Evolutionary conservation across 2,329 filamentous ascomycete genomes (phyloP).

Genomic region (Monosporascus sp.): DNA sequence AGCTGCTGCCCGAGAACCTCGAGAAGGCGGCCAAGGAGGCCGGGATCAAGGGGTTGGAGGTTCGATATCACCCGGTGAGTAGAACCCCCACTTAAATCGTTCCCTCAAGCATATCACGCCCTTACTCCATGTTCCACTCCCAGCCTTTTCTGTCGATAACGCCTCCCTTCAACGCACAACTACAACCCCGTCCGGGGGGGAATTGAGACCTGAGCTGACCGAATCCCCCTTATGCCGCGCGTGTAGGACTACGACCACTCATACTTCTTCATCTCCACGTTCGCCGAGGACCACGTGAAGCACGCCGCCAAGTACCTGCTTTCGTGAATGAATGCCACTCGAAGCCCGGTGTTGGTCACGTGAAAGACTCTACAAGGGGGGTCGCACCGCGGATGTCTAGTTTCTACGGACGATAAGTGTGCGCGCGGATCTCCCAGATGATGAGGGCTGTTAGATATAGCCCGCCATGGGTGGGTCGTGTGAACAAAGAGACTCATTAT

Average conservation of each 20-base stretch:
- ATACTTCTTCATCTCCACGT: slow-evolving; percentile 93
- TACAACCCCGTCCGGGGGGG: no score
- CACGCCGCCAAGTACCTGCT: slow-evolving; percentile 84
- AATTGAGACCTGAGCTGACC: not conserved
- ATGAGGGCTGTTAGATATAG: no score
- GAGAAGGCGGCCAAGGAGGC: slow-evolving; percentile 71
- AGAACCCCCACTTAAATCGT: not conserved
- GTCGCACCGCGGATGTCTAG: no score
- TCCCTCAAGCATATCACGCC: not conserved
- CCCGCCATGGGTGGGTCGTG: no score
- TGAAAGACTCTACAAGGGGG: no score
- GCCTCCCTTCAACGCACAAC: no score
- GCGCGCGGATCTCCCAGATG: no score
- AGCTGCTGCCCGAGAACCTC: slow-evolving; percentile 92
- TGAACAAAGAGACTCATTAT: no score
- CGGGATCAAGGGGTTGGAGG: slow-evolving; percentile 65
- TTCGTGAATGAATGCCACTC: slow-evolving; percentile 2
- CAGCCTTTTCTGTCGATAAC: not conserved
- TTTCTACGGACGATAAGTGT: no score
- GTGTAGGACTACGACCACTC: slow-evolving; percentile 87
- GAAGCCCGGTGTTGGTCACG: no score
- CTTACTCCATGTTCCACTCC: not conserved
- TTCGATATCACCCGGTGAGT: slow-evolving; percentile 75
- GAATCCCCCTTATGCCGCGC: not conserved
- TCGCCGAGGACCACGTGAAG: slow-evolving; percentile 83